Evolutionary conservation across 371 early-diverging fungal genomes (phyloP).

Genomic region (Apophysomyces elegans): DNA sequence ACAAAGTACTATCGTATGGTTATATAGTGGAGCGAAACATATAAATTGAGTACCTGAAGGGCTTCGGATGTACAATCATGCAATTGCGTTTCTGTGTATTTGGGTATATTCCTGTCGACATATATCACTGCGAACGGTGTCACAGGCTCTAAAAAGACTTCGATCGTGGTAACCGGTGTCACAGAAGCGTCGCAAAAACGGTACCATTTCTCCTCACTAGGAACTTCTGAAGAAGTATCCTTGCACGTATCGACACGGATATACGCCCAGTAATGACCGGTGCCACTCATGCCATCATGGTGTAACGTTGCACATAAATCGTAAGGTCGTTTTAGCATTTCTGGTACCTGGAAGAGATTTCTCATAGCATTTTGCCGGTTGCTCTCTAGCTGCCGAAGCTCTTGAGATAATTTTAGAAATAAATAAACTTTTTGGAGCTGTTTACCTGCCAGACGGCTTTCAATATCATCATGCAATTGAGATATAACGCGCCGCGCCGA

Average conservation of each 20-base stretch:
- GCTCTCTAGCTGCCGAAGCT: conserved; percentile 21
- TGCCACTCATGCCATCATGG: conserved; percentile 43
- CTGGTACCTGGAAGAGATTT: conserved; percentile 28
- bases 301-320: conserved; percentile 41
- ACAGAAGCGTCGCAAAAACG: conserved; percentile 50
- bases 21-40: not conserved
- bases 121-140: conserved; percentile 42
- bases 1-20: conserved; percentile 26
- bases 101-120: conserved; percentile 22
- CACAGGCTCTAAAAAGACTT: conserved; percentile 28
- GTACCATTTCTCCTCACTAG: conserved; percentile 33
- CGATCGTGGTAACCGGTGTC: conserved; percentile 30
- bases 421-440: not conserved
- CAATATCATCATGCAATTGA: conserved; percentile 16
- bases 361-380: conserved; percentile 12
- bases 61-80: conserved; percentile 22
- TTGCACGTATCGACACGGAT: conserved; percentile 35
- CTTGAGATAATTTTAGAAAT: conserved; percentile 4
- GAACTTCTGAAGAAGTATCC: conserved; percentile 19
- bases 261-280: conserved; percentile 54
- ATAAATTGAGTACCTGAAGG: conserved; percentile 25
- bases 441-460: conserved; percentile 23
- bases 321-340: conserved; percentile 35
- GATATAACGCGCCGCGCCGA: conserved; percentile 1
- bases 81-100: conserved; percentile 18